These are phyloP conservation scores for Aspergillus sp. DNA, from an alignment of 2,329 filamentous ascomycete genomes.

Conservation along the genomic window DNA sequence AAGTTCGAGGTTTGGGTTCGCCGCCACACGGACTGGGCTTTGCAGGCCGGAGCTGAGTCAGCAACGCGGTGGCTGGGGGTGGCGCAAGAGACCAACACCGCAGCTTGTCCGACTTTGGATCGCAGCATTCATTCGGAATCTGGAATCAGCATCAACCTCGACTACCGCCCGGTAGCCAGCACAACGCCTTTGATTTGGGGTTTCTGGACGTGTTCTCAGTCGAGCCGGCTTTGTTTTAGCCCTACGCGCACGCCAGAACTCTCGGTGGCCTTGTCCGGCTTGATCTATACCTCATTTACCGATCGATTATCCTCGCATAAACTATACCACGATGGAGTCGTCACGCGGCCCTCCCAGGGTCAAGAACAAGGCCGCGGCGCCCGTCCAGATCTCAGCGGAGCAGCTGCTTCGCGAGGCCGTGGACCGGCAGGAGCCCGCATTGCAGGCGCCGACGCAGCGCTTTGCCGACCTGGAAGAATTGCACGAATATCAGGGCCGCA, in stretches of 20 bases:
- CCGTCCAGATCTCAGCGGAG: constrained; percentile 89
- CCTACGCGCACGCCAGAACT: not conserved
- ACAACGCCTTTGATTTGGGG: not conserved
- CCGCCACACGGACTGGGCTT: constrained; percentile 2
- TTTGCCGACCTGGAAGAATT: constrained; percentile 97
- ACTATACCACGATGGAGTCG: constrained; percentile 70
- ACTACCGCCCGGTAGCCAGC: not conserved
- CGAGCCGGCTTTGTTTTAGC: not conserved
- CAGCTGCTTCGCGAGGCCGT: constrained; percentile 96
- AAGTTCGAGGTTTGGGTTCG: not conserved
- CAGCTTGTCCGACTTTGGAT: constrained; percentile 22
- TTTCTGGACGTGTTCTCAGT: not conserved
- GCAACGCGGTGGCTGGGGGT: constrained; percentile 8
- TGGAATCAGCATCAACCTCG: constrained; percentile 1
- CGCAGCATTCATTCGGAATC: not conserved
- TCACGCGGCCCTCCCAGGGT: constrained; percentile 90
- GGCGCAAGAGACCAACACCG: constrained; percentile 18
- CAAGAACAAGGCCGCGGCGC: constrained; percentile 97
- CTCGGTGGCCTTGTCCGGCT: not conserved
- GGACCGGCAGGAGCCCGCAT: constrained; percentile 84
- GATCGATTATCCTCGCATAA: not conserved
- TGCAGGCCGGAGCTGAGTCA: constrained; percentile 18
- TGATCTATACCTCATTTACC: constrained; percentile 1
- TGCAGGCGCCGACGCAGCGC: constrained; percentile 89
- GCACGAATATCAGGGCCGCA: constrained; percentile 94